Percentiles rank a stretch among this genome's conserved stretches.
phyloP scores from a whole-genome alignment of 2,329 filamentous ascomycete genomes.

The Orbilia oligospora region DNA sequence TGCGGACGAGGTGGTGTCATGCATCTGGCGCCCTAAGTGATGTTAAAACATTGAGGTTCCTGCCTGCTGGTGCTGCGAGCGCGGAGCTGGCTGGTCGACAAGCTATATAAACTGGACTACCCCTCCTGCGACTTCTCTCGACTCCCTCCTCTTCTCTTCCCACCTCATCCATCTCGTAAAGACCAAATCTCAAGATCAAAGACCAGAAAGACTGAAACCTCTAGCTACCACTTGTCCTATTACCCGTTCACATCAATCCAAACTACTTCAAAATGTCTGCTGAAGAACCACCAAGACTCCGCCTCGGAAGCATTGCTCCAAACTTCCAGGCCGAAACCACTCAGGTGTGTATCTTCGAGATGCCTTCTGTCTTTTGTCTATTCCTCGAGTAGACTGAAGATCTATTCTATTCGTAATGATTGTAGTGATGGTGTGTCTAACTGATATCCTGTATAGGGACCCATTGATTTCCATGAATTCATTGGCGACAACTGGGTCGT shows the following conservation, averaged over 20 bases:
- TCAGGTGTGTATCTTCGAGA: conserved; percentile 54
- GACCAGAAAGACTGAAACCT: conserved; percentile 3
- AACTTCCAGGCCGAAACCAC: conserved; percentile 80
- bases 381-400: neutral
- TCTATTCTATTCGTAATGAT: neutral
- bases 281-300: conserved; percentile 69
- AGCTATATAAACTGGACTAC: conserved; percentile 42
- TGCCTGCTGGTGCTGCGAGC: conserved; percentile 22
- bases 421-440: neutral
- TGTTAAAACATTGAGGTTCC: neutral
- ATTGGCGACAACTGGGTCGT: conserved; percentile 79
- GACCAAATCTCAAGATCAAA: conserved; percentile 1
- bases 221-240: no score
- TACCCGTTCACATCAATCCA: conserved; percentile 10
- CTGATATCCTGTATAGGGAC: conserved; percentile 66
- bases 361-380: neutral
- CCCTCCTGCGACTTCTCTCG: conserved; percentile 19
- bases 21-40: neutral
- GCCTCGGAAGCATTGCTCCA: conserved; percentile 77
- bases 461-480: conserved; percentile 80
- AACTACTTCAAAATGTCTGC: conserved; percentile 30
- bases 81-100: conserved; percentile 28
- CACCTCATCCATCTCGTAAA: conserved; percentile 3
- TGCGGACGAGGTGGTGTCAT: conserved; percentile 48
- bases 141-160: conserved; percentile 48